Conservation (phyloP, 164 flowering plant genomes). For the Nymphaea colorata region DNA sequence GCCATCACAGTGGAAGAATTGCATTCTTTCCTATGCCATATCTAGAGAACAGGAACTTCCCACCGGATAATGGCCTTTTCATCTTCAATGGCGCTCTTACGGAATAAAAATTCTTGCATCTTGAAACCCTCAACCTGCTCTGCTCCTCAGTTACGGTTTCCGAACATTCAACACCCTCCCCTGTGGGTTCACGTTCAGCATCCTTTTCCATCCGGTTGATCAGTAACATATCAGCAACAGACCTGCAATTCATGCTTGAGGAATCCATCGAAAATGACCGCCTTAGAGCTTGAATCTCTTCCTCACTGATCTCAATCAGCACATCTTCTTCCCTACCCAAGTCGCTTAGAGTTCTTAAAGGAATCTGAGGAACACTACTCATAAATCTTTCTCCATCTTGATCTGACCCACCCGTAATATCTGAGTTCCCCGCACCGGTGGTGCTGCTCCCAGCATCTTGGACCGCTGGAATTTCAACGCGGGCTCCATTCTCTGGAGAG, state of each 20-base stretch:
- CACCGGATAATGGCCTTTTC: neutral
- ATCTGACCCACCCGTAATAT: neutral
- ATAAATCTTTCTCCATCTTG: neutral
- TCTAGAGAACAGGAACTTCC: neutral
- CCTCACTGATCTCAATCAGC: constrained; percentile 32
- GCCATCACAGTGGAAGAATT: neutral
- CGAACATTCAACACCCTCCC: neutral
- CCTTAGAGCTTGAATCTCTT: neutral
- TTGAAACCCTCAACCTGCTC: constrained; percentile 14
- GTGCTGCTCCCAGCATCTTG: neutral
- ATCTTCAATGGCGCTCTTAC: neutral
- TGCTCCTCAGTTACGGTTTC: neutral
- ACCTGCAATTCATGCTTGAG: neutral
- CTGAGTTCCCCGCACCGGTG: neutral
- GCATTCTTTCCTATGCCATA: neutral
- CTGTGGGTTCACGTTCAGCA: neutral
- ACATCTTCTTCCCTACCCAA: constrained; percentile 18
- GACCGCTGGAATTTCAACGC: neutral
- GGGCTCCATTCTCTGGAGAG: neutral
- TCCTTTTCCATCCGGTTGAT: constrained; percentile 3
- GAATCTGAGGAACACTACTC: neutral
- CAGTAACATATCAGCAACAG: constrained; percentile 21
- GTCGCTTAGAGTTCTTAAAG: constrained; percentile 11
- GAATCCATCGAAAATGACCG: constrained; percentile 11
- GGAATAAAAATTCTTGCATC: neutral